These are phyloP conservation scores for Dictyostelium capitatum DNA, from an alignment of 78 protist genomes.

Conservation along the genomic window DNA sequence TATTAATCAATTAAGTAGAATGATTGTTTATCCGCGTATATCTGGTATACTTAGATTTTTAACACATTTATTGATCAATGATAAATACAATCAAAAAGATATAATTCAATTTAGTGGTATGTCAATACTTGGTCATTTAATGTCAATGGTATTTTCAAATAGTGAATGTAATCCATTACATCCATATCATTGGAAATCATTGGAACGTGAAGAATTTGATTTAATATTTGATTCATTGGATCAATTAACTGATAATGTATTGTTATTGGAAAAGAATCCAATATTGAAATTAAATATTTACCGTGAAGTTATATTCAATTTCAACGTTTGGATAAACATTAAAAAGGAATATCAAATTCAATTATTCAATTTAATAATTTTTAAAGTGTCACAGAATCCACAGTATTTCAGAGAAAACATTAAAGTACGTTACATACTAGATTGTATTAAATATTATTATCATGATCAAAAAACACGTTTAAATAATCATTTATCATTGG, in stretches of 20 bases:
- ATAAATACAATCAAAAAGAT: constrained; percentile 52
- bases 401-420: constrained; percentile 53
- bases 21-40: constrained; percentile 17
- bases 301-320: constrained; percentile 45
- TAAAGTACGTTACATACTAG: constrained; percentile 36
- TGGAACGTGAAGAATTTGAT: constrained; percentile 17
- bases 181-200: constrained; percentile 1
- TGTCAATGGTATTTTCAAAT: constrained; percentile 10
- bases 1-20: neutral
- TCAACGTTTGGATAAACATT: constrained; percentile 52
- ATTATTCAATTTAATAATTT: constrained; percentile 21
- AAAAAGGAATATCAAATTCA: constrained; percentile 44
- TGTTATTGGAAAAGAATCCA: neutral
- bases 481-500: neutral
- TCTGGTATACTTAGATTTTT: constrained; percentile 14
- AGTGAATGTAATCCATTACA: neutral
- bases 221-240: neutral
- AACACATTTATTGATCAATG: constrained; percentile 29
- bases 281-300: constrained; percentile 27
- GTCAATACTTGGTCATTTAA: neutral
- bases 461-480: neutral
- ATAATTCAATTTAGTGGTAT: constrained; percentile 29
- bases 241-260: constrained; percentile 1
- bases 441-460: constrained; percentile 58
- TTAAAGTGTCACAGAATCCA: constrained; percentile 14